Evolutionary conservation across 805 yeast species (phyloP).

Genomic region (Sugiyamaella americana): DNA sequence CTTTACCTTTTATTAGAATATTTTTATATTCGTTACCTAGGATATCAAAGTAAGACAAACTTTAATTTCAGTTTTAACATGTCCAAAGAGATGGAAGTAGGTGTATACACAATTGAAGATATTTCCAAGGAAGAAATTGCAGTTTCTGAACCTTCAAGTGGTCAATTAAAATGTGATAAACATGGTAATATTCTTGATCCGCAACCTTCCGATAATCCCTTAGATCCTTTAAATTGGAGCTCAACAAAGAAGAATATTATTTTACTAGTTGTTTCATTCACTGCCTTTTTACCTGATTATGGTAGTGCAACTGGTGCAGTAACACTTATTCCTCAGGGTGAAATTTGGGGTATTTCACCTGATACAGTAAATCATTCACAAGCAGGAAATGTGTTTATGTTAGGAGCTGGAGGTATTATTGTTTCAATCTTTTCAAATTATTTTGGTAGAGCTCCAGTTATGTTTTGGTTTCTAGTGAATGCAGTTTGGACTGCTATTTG

Average conservation of each 20-base stretch:
- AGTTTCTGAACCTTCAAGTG: background rate
- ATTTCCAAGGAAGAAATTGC: background rate
- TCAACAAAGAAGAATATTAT: slow-evolving; percentile 35
- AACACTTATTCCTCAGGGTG: slow-evolving; percentile 8
- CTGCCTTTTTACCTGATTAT: slow-evolving; percentile 10
- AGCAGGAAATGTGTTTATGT: slow-evolving; percentile 10
- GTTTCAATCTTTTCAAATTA: slow-evolving; percentile 2
- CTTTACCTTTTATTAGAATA: background rate
- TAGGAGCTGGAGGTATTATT: slow-evolving; percentile 9
- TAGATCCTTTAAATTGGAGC: slow-evolving; percentile 66
- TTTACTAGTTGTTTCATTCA: slow-evolving; percentile 4
- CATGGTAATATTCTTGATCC: slow-evolving; percentile 32
- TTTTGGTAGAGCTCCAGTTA: slow-evolving; percentile 7
- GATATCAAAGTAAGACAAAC: too few species aligned
- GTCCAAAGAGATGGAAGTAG: background rate
- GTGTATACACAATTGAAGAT: background rate
- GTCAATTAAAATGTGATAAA: background rate
- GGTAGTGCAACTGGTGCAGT: slow-evolving; percentile 11
- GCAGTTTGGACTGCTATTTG: slow-evolving; percentile 11
- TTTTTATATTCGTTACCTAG: too few species aligned
- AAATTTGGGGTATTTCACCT: slow-evolving; percentile 3
- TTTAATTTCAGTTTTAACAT: background rate
- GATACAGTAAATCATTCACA: slow-evolving; percentile 10
- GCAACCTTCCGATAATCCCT: slow-evolving; percentile 59
- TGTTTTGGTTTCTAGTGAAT: slow-evolving; percentile 8